Evolutionary conservation across 305 asterid species (phyloP).

Genomic region (Fraxinus dipetala): DNA sequence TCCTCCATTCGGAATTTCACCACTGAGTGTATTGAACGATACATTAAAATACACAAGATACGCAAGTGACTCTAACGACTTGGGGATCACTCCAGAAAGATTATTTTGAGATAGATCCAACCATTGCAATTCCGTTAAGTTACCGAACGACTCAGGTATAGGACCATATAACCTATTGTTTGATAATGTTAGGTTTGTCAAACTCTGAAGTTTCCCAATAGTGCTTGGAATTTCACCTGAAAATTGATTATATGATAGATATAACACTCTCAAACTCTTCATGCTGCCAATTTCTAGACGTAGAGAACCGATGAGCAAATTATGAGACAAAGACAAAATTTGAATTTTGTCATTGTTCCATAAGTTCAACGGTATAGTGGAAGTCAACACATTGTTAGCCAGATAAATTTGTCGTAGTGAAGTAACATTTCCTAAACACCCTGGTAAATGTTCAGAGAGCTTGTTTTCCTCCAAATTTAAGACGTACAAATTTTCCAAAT

Average conservation of each 20-base stretch:
- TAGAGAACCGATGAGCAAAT: conserved; percentile 17
- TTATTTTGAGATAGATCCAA: conserved; percentile 24
- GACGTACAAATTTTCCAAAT: not conserved
- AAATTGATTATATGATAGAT: conserved; percentile 14
- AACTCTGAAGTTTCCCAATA: conserved; percentile 11
- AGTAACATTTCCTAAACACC: conserved; percentile 12
- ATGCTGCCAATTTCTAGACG: conserved; percentile 17
- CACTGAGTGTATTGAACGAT: conserved; percentile 19
- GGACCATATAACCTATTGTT: conserved; percentile 11
- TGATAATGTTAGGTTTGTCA: conserved; percentile 1
- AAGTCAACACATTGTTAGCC: not conserved
- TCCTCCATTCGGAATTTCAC: conserved; percentile 23
- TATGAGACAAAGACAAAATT: not conserved
- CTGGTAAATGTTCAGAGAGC: conserved; percentile 2
- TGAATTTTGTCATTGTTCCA: conserved; percentile 13
- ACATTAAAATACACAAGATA: conserved; percentile 21
- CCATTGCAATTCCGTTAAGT: not conserved
- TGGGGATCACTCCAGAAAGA: conserved; percentile 21
- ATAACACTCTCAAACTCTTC: not conserved
- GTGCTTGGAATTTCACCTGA: conserved; percentile 22
- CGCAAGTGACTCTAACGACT: not conserved
- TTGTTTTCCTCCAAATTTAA: not conserved
- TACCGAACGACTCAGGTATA: conserved; percentile 17
- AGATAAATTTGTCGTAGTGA: conserved; percentile 12
- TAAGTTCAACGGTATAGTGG: conserved; percentile 9